Evolutionary conservation across 208 protist genomes (phyloP), one percentile per base, ranked within the genome.

Genomic region (Trypanosoma cruzi): DNA sequence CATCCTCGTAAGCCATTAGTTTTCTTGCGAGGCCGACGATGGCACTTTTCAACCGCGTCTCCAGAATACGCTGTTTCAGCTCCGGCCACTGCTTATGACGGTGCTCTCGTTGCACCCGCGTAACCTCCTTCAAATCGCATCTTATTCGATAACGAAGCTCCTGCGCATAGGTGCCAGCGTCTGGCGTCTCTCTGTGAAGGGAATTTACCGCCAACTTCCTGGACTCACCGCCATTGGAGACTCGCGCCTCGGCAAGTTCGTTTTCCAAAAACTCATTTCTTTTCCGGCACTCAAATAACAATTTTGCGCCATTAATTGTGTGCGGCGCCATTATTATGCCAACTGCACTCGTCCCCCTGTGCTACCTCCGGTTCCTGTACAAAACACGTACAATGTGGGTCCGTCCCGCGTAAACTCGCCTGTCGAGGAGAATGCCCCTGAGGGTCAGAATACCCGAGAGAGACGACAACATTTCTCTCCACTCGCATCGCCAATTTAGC

Each of bases 31-130:
- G 55, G 40, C 49, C 54, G 5, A 53, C 48, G 11, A 92, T 68
- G 50, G 86, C 81, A 14, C 75, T 73, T 32, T 89, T 62, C 52
- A 92, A 55, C 49, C 80, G 75, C 24, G 72, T 75, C 61, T 87
- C 83, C 22, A 73, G 52, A 22, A 50, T 34, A 18, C 62, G 46
- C 65, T 86, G 74, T 26, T 73, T 75, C 40, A 69, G 70, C 22
- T 61, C 71, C 55, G 71, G 71, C 53, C 79, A 77, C 14, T 78
- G 70, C 71, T 85, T 79, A 0, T 16, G 28, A 34, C 13, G 24
- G 37, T 84, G 57, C 40, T 90, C 79, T 24, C 62, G 50, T 44
- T 78, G 72, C 24, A 85, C 46, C 11, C 74, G 81, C 32, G 55
- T 40, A 5, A 79, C 14, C 48, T 75, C 56, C 37, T 26, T 40